These are phyloP conservation scores for Coemansia sp. DNA, from an alignment of 192 early-diverging fungal species.

Conservation along the genomic window DNA sequence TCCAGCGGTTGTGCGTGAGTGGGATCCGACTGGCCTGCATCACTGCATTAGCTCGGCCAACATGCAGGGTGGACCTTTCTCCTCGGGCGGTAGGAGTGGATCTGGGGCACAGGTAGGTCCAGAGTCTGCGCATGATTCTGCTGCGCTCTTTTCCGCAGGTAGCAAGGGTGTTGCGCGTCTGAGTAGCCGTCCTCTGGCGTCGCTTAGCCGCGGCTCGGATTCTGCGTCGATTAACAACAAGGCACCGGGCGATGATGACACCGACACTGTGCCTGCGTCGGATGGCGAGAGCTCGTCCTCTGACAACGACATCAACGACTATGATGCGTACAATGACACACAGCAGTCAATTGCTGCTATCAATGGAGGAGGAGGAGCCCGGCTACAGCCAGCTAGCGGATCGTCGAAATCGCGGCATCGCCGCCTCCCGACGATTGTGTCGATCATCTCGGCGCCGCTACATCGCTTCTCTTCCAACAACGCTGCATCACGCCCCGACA, in stretches of 20 bases:
- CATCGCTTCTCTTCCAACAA: not conserved
- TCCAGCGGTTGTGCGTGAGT: conserved; percentile 21
- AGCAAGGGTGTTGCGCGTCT: no score
- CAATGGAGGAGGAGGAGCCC: not conserved
- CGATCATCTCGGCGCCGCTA: not conserved
- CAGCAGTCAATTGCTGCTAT: not conserved
- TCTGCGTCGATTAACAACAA: not conserved
- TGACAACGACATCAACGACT: conserved; percentile 13
- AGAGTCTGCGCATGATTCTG: not conserved
- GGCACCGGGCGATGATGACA: not conserved
- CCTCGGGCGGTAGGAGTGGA: not conserved
- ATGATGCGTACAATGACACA: conserved; percentile 2
- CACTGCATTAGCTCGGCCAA: not conserved
- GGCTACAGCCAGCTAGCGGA: no score
- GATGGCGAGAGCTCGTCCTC: conserved; percentile 22
- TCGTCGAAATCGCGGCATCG: not conserved
- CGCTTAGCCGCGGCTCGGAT: no score
- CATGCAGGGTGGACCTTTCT: no score
- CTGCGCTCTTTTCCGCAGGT: not conserved
- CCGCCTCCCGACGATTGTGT: conserved; percentile 2
- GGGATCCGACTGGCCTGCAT: conserved; percentile 40
- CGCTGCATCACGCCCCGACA: not conserved
- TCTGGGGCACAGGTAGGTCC: not conserved
- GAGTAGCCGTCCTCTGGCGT: no score
- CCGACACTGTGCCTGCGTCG: not conserved